Percentiles rank a stretch among this genome's conserved stretches.
These are phyloP conservation scores for Physcomitrium patens DNA, from an alignment of 225 moss, liverwort and hornwort species.

Conservation along the genomic window DNA sequence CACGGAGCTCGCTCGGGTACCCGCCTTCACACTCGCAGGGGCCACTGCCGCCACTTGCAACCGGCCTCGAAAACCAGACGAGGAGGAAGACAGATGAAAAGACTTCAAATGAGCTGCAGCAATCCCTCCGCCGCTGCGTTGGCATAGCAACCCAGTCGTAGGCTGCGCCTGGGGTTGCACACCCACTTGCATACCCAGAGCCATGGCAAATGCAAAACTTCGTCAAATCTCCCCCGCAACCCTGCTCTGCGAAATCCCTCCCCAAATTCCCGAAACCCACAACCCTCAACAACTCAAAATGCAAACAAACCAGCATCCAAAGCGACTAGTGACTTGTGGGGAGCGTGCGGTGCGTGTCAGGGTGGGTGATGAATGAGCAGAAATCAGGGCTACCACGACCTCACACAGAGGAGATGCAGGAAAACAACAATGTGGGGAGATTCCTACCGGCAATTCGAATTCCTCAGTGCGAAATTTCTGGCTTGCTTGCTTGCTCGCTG, in stretches of 20 bases:
- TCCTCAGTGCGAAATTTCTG: too few species aligned
- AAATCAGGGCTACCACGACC: too few species aligned
- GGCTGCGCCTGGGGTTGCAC: constrained; percentile 18
- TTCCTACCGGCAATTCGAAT: too few species aligned
- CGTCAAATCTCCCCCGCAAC: neutral
- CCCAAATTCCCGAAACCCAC: neutral
- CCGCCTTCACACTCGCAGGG: neutral
- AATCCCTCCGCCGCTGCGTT: neutral
- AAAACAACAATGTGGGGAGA: too few species aligned
- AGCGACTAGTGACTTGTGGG: too few species aligned
- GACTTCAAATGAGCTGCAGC: constrained; percentile 5
- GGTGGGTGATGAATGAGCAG: too few species aligned
- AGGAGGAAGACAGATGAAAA: constrained; percentile 20
- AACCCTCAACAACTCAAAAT: neutral
- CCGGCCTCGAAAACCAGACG: constrained; percentile 36
- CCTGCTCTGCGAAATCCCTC: neutral
- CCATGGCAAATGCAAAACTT: constrained; percentile 34
- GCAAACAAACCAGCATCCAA: neutral
- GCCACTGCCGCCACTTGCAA: constrained; percentile 24
- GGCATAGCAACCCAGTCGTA: neutral
- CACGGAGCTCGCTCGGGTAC: constrained; percentile 23
- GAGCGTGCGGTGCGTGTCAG: too few species aligned
- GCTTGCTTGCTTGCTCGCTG: too few species aligned
- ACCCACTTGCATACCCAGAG: constrained; percentile 43
- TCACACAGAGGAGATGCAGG: too few species aligned